A percentile compares a stretch with the other conserved stretches of the same genome.
Conservation (phyloP, 176 grass and related monocot species). For the Cenchrus purpureus region DNA sequence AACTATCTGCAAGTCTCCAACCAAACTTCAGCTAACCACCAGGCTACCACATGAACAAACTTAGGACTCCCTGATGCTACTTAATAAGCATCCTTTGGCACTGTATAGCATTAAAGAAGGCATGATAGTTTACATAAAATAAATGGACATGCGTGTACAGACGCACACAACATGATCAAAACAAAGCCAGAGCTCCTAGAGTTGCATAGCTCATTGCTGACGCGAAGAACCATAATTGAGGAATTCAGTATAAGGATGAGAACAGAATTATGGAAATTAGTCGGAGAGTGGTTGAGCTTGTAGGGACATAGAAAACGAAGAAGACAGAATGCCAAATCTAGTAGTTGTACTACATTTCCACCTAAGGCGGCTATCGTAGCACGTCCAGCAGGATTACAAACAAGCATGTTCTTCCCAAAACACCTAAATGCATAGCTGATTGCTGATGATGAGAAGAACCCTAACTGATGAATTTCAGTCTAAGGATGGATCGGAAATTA, state of each 20-base stretch:
- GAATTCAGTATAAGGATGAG: not conserved
- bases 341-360: slow-evolving; percentile 11
- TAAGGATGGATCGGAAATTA: not conserved
- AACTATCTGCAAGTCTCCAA: not conserved
- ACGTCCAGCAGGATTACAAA: slow-evolving; percentile 11
- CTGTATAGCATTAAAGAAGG: not conserved
- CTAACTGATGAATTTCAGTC: not conserved
- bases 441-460: not conserved
- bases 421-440: not conserved
- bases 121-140: not conserved
- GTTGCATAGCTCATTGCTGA: slow-evolving; percentile 3
- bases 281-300: slow-evolving; percentile 31
- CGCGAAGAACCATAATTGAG: not conserved
- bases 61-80: not conserved
- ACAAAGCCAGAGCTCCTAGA: slow-evolving; percentile 21
- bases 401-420: slow-evolving; percentile 27
- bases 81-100: not conserved
- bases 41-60: not conserved
- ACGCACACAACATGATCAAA: not conserved
- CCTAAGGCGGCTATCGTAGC: slow-evolving; percentile 11
- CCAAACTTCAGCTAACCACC: not conserved
- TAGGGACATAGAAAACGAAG: slow-evolving; percentile 7
- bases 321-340: slow-evolving; percentile 8
- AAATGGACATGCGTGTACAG: not conserved
- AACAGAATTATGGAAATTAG: not conserved